Base-by-base conservation (phyloP, 1,139 yeast species). In the Kodamaea suecica region DNA sequence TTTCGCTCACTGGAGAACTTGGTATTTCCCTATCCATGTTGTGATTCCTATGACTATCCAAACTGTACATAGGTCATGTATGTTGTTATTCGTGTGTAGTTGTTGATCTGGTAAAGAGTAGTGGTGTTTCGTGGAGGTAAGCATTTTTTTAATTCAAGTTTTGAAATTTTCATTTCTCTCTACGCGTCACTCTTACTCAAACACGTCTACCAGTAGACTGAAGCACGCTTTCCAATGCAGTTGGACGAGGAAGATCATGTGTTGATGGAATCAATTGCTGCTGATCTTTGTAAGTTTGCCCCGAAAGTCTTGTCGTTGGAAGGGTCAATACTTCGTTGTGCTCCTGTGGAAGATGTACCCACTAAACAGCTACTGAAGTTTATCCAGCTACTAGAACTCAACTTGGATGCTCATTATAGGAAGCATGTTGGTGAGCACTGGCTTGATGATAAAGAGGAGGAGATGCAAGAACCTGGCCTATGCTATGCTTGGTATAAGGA, bases 391-490 rank as follows among this genome's bases (percentile, higher is more conserved):
- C 41, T 68, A 10, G 62, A 57, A 14, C 46, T 45, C 7, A 66
- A 65, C 35, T 43, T 70, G 31, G 65, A 63, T n/a, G 31, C 37
- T 1, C 45, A 56, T 30, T 69, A 70, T 45, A 24, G 33, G 2
- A 40, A 38, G 10, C 47, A 52, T 16, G 47, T 59, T 10, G 80
- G 80, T 0, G 42, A 43, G 24, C 49, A 61, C 12, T 78, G 84
- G 84, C 50, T 55, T 31, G 41, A 40, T 2, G 60, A 54, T 6
- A 78, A 78, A 47, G 41, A 50, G 11, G 54, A 44, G 9, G 84
- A 78, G 51, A 66, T 77, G 71, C 39, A 47, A 13, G 73, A 70
- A 34, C 50, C 59, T 0, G 76, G 73, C 0, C 53, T 78, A 46
- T 55, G 63, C 3, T 74, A 66, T 42, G 50, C 72, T 3, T 52